These are phyloP conservation scores for Letharia columbiana DNA, from an alignment of 495 filamentous ascomycete genomes.

Conservation along the genomic window DNA sequence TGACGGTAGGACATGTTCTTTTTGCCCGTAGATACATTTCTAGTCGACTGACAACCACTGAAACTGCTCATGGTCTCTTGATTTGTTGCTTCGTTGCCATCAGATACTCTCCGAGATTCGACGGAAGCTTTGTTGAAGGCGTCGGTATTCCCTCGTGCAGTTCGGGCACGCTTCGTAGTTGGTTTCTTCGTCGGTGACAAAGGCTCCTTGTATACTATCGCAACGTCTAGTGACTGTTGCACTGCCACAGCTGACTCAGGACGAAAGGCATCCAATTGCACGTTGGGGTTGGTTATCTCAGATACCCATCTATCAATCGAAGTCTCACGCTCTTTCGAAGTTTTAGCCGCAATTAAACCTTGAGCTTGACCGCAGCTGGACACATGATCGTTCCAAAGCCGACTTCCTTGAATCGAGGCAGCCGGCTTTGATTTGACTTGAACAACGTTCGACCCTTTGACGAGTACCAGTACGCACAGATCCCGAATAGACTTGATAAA, in stretches of 20 bases:
- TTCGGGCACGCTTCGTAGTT: conserved; percentile 10
- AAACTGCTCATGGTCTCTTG: background rate
- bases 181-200: background rate
- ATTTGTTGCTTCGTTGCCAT: background rate
- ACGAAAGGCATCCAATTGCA: background rate
- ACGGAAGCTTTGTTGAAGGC: background rate
- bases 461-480: conserved; percentile 6
- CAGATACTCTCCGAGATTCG: background rate
- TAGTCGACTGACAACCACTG: background rate
- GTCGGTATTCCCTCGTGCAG: conserved; percentile 2
- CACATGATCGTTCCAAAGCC: background rate
- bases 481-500: conserved; percentile 5
- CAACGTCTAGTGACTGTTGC: background rate
- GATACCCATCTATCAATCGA: background rate
- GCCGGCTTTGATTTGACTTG: background rate
- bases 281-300: background rate
- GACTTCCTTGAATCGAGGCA: background rate
- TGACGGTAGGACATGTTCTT: background rate
- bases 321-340: background rate
- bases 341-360: background rate
- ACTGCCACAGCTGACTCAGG: background rate
- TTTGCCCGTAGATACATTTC: background rate
- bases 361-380: background rate
- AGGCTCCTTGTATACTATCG: background rate
- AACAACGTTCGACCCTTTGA: background rate